Percentiles rank a stretch among this genome's conserved stretches.
Evolutionary conservation across 768 basidiomycete species (phyloP).

Genomic region (Lactarius vividus): DNA sequence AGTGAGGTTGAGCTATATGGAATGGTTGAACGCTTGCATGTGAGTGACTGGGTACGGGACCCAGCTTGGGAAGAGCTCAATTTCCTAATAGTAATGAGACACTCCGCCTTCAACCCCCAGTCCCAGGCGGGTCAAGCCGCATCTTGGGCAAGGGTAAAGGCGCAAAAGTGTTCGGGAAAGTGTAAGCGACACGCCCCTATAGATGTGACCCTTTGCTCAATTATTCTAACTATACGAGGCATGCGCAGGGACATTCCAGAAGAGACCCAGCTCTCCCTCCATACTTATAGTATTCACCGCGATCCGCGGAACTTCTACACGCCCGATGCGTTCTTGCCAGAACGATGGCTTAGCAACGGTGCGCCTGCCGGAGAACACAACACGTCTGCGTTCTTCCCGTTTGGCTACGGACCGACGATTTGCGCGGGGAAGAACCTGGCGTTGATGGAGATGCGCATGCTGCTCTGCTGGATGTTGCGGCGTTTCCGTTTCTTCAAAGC

Average conservation of each 20-base stretch:
- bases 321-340: constrained; percentile 23
- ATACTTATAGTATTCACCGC: constrained; percentile 25
- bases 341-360: constrained; percentile 17
- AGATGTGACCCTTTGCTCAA: no score
- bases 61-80: background rate
- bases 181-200: background rate
- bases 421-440: constrained; percentile 47
- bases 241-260: constrained; percentile 19
- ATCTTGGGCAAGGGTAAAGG: constrained; percentile 37
- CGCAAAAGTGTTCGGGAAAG: constrained; percentile 27
- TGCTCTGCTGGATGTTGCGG: constrained; percentile 38
- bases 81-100: constrained; percentile 43
- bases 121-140: constrained; percentile 49
- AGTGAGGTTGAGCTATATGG: constrained; percentile 14
- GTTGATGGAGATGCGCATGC: constrained; percentile 41
- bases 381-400: constrained; percentile 41
- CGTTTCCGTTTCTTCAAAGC: constrained; percentile 34
- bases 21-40: constrained; percentile 26
- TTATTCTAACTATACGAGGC: background rate
- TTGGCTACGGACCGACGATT: constrained; percentile 42
- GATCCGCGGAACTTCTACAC: constrained; percentile 21
- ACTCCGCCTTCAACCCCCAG: constrained; percentile 48
- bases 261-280: constrained; percentile 21
- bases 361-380: constrained; percentile 30
- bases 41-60: background rate